Conservation (phyloP, 768 basidiomycete species). For the Hypsizygus marmoreus region DNA sequence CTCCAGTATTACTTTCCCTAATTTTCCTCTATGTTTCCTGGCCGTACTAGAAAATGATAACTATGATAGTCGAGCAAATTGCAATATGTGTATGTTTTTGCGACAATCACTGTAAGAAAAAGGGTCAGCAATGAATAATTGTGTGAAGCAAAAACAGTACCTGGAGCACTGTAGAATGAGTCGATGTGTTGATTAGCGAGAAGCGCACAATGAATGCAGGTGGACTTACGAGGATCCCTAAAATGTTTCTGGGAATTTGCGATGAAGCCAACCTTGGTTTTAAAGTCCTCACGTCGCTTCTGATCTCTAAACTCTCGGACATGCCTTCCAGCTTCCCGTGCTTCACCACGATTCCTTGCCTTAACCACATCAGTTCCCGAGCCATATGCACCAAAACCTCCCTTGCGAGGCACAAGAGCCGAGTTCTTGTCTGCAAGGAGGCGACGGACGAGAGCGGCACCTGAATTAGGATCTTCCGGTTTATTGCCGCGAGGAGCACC, state of each 20-base stretch:
- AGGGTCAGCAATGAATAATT: not conserved
- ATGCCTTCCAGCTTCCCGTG: slow-evolving; percentile 87
- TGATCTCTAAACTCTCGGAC: slow-evolving; percentile 84
- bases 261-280: slow-evolving; percentile 76
- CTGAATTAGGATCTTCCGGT: slow-evolving; percentile 67
- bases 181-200: not conserved
- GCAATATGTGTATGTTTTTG: not conserved
- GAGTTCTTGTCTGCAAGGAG: slow-evolving; percentile 82
- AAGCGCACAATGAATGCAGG: slow-evolving; percentile 1
- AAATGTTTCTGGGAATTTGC: slow-evolving; percentile 89
- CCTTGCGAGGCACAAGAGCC: slow-evolving; percentile 80
- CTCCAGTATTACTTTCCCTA: too few relatives aligned
- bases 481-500: slow-evolving; percentile 39
- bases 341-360: slow-evolving; percentile 94
- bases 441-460: slow-evolving; percentile 73
- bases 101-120: slow-evolving; percentile 6
- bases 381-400: slow-evolving; percentile 88
- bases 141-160: slow-evolving; percentile 4
- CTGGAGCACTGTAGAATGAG: slow-evolving; percentile 20
- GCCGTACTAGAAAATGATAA: too few relatives aligned
- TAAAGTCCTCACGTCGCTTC: slow-evolving; percentile 77
- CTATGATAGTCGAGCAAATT: not conserved
- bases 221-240: slow-evolving; percentile 71
- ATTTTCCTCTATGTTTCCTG: too few relatives aligned
- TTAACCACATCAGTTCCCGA: slow-evolving; percentile 80